Evolutionary conservation across 2,329 filamentous ascomycete species (phyloP), one percentile per base, ranked within the genome.

Genomic region (Cercospora canescens): DNA sequence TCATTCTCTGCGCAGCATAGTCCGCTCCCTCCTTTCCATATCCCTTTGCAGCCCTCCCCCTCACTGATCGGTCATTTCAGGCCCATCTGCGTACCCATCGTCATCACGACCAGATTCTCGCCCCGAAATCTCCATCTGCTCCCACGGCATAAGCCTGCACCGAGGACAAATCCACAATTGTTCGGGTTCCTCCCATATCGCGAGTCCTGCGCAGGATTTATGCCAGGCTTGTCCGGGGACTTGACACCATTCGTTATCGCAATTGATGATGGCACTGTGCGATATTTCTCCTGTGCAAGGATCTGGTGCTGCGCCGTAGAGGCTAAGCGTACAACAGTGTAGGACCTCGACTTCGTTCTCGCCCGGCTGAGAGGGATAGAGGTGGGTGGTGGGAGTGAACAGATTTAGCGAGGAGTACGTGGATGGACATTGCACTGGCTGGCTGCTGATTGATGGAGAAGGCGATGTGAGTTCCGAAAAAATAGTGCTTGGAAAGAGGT

Each of bases 191-290:
- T 62, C 41, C 59, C 21, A 62, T 35, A 54, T 30, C 8, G 26
- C 39, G 16, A 62, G 35, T 1, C 59, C 59, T 0, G 59, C 59
- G 21, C 59, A 62, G 4, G 30, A 24, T n/a, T 62, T 62, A 30
- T 62, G 59, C 59, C 59, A 54, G 5, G 59, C 26, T 48, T 60
- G 57, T 4, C 37, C 57, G 7, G 30, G 45, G 4, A 16, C 30
- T 28, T 62, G 59, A 37, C 59, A 62, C 45, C 21, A 62, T 8
- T 62, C 59, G 48, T 62, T 62, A 18, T 50, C 45, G 45, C 59
- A 62, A 3, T 26, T 32, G 30, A 62, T 30, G 14, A 62, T 35
- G 2, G 30, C 59, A 4, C 45, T 62, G 18, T 55, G 21, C 5
- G 59, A 5, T 2, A 62, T 55, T 2, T 18, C 16, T 18, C 59